Evolutionary conservation across 2,329 filamentous ascomycete species (phyloP).

Genomic region (Alternaria alternata): DNA sequence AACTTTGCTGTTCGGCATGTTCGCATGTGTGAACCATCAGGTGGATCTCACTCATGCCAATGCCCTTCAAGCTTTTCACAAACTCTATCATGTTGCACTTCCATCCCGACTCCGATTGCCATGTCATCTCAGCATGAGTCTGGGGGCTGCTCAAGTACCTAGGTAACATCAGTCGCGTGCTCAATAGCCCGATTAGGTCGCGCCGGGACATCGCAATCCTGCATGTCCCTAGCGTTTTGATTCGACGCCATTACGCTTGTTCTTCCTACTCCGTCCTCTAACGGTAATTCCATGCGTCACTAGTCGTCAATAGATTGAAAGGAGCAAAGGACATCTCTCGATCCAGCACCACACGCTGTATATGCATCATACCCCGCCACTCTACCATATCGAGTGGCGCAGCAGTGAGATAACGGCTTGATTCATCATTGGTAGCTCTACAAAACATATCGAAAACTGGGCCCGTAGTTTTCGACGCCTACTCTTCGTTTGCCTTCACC

Average conservation of each 20-base stretch:
- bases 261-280: background rate
- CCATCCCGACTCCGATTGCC: background rate
- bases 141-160: background rate
- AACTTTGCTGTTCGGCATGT: slow-evolving; percentile 14
- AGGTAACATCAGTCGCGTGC: slow-evolving; percentile 14
- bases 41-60: slow-evolving; percentile 1
- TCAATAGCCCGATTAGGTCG: slow-evolving; percentile 13
- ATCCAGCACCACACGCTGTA: background rate
- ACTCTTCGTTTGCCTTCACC: slow-evolving; percentile 25
- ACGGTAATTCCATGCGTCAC: background rate
- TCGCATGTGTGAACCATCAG: slow-evolving; percentile 12
- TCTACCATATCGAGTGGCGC: background rate
- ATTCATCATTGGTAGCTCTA: slow-evolving; percentile 21
- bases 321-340: background rate
- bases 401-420: background rate
- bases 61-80: background rate
- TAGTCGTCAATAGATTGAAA: background rate
- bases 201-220: background rate
- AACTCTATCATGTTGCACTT: background rate
- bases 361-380: background rate
- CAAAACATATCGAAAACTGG: slow-evolving; percentile 43
- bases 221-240: slow-evolving; percentile 4
- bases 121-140: background rate
- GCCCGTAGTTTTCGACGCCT: slow-evolving; percentile 47
- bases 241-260: slow-evolving; percentile 5